Evolutionary conservation across 2,329 filamentous ascomycete genomes (phyloP), one percentile per base, ranked within the genome.

Genomic region (Colletotrichum incanum): DNA sequence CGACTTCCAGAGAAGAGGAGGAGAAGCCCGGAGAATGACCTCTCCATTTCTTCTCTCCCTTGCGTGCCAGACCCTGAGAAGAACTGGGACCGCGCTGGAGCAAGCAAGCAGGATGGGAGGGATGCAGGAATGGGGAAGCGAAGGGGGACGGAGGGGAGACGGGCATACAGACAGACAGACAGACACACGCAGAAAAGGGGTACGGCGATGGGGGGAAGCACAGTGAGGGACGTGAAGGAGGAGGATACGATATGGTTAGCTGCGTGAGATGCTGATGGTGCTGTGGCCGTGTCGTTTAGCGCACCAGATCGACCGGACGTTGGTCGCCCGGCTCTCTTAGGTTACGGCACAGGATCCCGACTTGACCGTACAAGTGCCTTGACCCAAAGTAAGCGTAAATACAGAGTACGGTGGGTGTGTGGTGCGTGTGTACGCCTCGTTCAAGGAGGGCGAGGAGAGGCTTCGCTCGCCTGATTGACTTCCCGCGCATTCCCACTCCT

Each of bases 401-500:
- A 11, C 47, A 26, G 47, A 47, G 18, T 47, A 47, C 43, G 2
- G 11, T 47, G 20, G 7, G 18, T 18, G 49, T 18, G 12, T 18
- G 28, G 28, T 31, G 28, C 28, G 49, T 26, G n/a, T 50, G 20
- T 11, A 12, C 34, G 28, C 50, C 31, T 34, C 28, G 50, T 54
- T 7, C 23, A 37, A 18, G 18, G 34, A n/a, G 50, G 50, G 28
- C 50, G 7, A 34, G n/a, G 26, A 31, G 45, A 41, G 37, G 43
- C 31, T 43, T 62, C 28, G 63, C n/a, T 63, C 52, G 26, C 65
- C 54, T 52, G 69, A 59, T 72, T 64, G 69, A 72, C 69, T 69
- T 72, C 69, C 65, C 69, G 59, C 26, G 58, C 65, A 64, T 72
- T 63, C 69, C 69, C 65, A 69, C 69, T 69, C 43, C 54, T 72